Percentiles rank a stretch among this genome's conserved stretches.
These are phyloP conservation scores for Leccinum olivaceopallidum DNA, from an alignment of 768 basidiomycete species.

Conservation along the genomic window DNA sequence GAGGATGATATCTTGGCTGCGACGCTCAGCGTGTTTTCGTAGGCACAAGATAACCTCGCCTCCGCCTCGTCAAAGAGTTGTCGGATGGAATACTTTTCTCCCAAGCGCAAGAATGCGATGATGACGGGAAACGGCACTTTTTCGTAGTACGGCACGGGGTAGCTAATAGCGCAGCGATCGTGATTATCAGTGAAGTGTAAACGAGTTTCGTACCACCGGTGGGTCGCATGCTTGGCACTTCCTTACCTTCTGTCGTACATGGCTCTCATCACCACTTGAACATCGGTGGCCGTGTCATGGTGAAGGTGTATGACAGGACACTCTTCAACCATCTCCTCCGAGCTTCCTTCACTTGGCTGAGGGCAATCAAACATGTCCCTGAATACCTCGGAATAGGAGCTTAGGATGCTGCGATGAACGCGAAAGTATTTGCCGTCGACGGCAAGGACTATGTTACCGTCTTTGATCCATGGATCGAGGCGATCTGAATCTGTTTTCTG, in stretches of 20 bases:
- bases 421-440: conserved; percentile 7
- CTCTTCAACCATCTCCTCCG: background rate
- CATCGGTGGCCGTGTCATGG: conserved; percentile 12
- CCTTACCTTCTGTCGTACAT: conserved; percentile 22
- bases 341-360: background rate
- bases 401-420: conserved; percentile 6
- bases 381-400: conserved; percentile 7
- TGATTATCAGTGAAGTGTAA: background rate
- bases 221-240: background rate
- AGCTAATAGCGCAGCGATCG: conserved; percentile 5
- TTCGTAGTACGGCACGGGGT: conserved; percentile 8
- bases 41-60: conserved; percentile 4
- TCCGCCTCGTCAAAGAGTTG: conserved; percentile 13
- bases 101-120: conserved; percentile 19
- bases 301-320: conserved; percentile 24
- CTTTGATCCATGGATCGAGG: conserved; percentile 8
- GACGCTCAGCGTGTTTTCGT: background rate
- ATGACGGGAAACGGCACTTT: conserved; percentile 7
- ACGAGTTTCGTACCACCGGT: background rate
- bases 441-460: conserved; percentile 9
- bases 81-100: conserved; percentile 25
- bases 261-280: conserved; percentile 19
- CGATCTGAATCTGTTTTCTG: conserved; percentile 5
- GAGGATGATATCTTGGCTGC: conserved; percentile 7
- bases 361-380: conserved; percentile 6